Evolutionary conservation across 2,329 filamentous ascomycete species (phyloP), one percentile per base, ranked within the genome.

Genomic region (Neocatenulostroma microsporum): DNA sequence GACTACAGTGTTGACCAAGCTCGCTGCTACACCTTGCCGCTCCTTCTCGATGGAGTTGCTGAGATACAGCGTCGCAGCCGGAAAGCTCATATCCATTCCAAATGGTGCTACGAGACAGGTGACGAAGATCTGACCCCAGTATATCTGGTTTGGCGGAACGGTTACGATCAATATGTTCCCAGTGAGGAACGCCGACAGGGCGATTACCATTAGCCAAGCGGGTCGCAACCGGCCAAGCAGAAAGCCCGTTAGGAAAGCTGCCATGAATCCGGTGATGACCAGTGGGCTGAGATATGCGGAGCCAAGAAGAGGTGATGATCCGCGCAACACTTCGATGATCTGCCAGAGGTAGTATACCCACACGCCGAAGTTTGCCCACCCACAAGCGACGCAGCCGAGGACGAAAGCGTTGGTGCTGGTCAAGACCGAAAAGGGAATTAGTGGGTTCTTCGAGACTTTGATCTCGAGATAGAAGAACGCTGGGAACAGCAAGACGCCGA

Each of bases 71-170:
- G 70, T 78, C 0, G 73, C 74, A 0, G 76, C 72, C 0, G 78
- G 78, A 47, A 80, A 79, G 2, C 67, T 74, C 68, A 81, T 80
- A 52, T 82, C 76, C 70, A 80, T 77, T 2, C 76, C 76, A 48
- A 49, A 54, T 6, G 42, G 40, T 17, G 38, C 41, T 31, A 82
- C 50, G 3, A 80, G 17, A 3, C 74, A 62, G 3, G 66, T 65
- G 8, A 78, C 64, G 49, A 83, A 83, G 0, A 70, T 66, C 43
- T 79, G 72, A 13, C 63, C 64, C 80, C 79, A 84, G 58, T 82
- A 83, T 0, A 61, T 69, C 52, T 80, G 75, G 3, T 66, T 45
- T 0, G 68, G 60, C 0, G 76, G 74, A 2, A 69, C 64, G 1
- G 61, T 67, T 3, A 59, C 61, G 4, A 64, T 43, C 5, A 69